Conservation (phyloP, 768 basidiomycete species). For the Boletus rufocinnamomeus region DNA sequence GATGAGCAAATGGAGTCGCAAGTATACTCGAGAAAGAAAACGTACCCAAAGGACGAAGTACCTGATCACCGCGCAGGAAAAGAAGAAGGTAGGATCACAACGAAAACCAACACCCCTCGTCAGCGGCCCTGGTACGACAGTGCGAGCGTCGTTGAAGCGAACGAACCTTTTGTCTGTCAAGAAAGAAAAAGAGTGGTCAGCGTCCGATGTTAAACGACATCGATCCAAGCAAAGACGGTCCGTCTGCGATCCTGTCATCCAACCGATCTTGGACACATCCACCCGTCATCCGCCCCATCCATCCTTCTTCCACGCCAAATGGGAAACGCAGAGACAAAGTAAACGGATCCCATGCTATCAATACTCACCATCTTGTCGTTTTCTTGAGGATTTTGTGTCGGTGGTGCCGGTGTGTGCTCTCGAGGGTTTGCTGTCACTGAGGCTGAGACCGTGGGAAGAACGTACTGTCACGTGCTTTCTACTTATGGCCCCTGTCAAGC, state of each 20-base stretch:
- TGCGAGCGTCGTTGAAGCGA: not conserved
- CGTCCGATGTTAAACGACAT: not conserved
- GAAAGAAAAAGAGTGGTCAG: slow-evolving; percentile 27
- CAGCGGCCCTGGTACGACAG: slow-evolving; percentile 14
- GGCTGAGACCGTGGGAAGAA: slow-evolving; percentile 29
- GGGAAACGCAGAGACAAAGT: not conserved
- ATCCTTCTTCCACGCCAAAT: slow-evolving; percentile 18
- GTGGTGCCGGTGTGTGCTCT: slow-evolving; percentile 11
- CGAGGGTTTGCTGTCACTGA: not conserved
- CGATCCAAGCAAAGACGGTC: not conserved
- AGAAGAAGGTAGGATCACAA: not conserved
- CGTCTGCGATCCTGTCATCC: slow-evolving; percentile 36
- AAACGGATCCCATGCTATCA: slow-evolving; percentile 12
- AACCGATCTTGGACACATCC: slow-evolving; percentile 19
- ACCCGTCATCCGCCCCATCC: slow-evolving; percentile 22
- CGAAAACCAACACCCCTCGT: not conserved
- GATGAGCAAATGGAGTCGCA: not conserved
- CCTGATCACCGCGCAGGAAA: slow-evolving; percentile 49
- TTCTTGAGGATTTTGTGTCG: slow-evolving; percentile 36
- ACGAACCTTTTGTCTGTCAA: slow-evolving; percentile 82
- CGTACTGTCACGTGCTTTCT: not conserved
- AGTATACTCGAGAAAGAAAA: slow-evolving; percentile 20
- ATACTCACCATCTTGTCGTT: slow-evolving; percentile 50
- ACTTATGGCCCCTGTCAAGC: not conserved
- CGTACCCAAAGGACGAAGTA: slow-evolving; percentile 95